Base-by-base conservation (phyloP, 306 rosid genomes). In the Herpetospermum pedunculosum region DNA sequence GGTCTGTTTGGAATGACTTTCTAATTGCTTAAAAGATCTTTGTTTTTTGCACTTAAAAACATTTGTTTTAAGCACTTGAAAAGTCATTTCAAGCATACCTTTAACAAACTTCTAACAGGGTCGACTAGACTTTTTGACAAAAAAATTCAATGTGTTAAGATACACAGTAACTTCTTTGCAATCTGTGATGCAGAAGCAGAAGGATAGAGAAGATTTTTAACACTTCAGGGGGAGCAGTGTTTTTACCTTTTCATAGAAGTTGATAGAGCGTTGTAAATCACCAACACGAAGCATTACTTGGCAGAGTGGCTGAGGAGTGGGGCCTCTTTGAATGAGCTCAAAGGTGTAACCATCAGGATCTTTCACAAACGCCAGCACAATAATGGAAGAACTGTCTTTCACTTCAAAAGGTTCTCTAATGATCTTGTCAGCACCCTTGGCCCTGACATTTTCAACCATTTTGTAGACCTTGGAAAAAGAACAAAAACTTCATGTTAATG, bases 221-320 rank as follows among this genome's bases (percentile, higher is more conserved):
- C 4, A 21, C 14, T 19, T 53, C 11, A n/a, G 12, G 28, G 12
- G n/a, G n/a, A n/a, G n/a, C 2, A 50, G 29, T 1, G 6, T 0
- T 53, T 72, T 46, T 83, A 93, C 98, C 98, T 84, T 88, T 25
- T 92, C 96, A 67, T 93, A 93, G 75, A 93, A 93, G 89, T 86
- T 87, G 77, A 93, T 80, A 14, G 97, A 78, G 49, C 92, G 88
- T 55, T 93, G 97, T 46, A 93, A 80, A 81, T 93, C 96, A 12
- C 93, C 96, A 77, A 93, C 96, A 35, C 98, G 96, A 32, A 90
- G 98, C 98, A 93, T 93, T 15, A 93, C 87, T 84, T 93, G 98
- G 73, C 97, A 87, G 53, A 93, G 70, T 46, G 98, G 97, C 78
- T 93, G 96, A 0, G 89, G 93, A 35, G 93, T 87, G 47, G 89